Evolutionary conservation across 306 rosid species (phyloP).

Genomic region (Begonia masoniana): DNA sequence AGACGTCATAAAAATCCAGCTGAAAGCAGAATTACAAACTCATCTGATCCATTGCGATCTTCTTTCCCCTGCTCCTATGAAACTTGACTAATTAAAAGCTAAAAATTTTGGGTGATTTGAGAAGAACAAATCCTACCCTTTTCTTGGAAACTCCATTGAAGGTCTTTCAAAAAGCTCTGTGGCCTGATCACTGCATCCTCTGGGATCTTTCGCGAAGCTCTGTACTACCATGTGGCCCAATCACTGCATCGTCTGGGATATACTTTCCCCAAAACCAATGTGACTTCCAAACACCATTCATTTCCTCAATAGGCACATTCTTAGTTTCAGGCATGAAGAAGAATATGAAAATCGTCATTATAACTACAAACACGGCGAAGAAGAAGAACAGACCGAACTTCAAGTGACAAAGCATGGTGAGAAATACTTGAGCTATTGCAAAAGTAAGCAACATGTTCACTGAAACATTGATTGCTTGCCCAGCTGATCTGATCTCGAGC

Average conservation of each 20-base stretch:
- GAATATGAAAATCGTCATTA: slow-evolving; percentile 32
- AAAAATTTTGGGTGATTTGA: no score
- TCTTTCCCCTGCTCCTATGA: no score
- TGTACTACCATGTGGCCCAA: slow-evolving; percentile 9
- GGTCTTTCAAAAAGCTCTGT: not conserved
- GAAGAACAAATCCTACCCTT: not conserved
- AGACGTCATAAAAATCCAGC: no score
- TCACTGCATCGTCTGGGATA: slow-evolving; percentile 15
- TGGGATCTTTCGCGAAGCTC: slow-evolving; percentile 4
- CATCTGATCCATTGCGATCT: no score
- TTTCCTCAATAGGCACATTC: slow-evolving; percentile 39
- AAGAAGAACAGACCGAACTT: slow-evolving; percentile 46
- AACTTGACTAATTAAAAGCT: no score
- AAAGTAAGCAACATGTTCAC: slow-evolving; percentile 47
- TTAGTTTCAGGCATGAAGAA: slow-evolving; percentile 44
- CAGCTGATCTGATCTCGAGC: slow-evolving; percentile 45
- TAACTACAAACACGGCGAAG: slow-evolving; percentile 24
- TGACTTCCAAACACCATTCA: slow-evolving; percentile 28
- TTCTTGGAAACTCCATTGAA: not conserved
- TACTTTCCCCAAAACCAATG: slow-evolving; percentile 48
- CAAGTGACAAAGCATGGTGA: slow-evolving; percentile 41
- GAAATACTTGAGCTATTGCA: slow-evolving; percentile 28
- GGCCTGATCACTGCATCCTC: not conserved
- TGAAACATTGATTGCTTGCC: slow-evolving; percentile 36
- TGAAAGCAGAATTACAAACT: no score